Percentiles rank a stretch among this genome's conserved stretches.
These are phyloP conservation scores for Ascomycota sp. DNA, from an alignment of 2,329 filamentous ascomycete genomes.

Conservation along the genomic window DNA sequence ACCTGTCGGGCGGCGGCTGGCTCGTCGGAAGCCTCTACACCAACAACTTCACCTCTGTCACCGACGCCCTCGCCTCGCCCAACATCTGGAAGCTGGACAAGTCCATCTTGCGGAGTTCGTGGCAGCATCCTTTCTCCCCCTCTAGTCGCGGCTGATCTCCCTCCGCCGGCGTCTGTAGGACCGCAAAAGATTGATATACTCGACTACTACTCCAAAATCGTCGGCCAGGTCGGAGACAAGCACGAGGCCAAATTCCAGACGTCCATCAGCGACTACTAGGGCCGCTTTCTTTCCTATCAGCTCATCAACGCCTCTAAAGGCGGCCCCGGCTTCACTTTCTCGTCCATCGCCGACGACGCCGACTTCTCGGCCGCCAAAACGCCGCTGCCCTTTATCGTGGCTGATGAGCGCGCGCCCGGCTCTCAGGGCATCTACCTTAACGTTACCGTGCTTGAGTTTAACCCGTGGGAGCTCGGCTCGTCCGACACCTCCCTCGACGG, in stretches of 20 bases:
- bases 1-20: conserved; percentile 70
- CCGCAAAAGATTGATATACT: too few relatives aligned
- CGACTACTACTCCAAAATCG: conserved; percentile 18
- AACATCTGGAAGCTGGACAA: conserved; percentile 20
- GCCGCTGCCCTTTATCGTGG: conserved; percentile 29
- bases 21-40: conserved; percentile 61
- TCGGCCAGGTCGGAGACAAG: conserved; percentile 16
- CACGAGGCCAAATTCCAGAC: conserved; percentile 23
- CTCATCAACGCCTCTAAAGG: conserved; percentile 58
- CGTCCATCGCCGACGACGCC: conserved; percentile 34
- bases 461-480: conserved; percentile 44
- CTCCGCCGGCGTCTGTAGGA: too few relatives aligned
- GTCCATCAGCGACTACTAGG: conserved; percentile 79
- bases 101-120: conserved; percentile 17
- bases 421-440: conserved; percentile 26
- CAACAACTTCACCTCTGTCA: conserved; percentile 61
- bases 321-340: conserved; percentile 62
- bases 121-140: not conserved
- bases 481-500: conserved; percentile 39
- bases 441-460: conserved; percentile 44
- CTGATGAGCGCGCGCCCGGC: conserved; percentile 24
- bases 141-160: too few relatives aligned
- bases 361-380: conserved; percentile 20
- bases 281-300: conserved; percentile 26
- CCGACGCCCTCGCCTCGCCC: conserved; percentile 14